Percentiles rank a stretch among this genome's conserved stretches.
Evolutionary conservation across 1,139 yeast genomes (phyloP).

Genomic region (Hyphopichia khmerensis): DNA sequence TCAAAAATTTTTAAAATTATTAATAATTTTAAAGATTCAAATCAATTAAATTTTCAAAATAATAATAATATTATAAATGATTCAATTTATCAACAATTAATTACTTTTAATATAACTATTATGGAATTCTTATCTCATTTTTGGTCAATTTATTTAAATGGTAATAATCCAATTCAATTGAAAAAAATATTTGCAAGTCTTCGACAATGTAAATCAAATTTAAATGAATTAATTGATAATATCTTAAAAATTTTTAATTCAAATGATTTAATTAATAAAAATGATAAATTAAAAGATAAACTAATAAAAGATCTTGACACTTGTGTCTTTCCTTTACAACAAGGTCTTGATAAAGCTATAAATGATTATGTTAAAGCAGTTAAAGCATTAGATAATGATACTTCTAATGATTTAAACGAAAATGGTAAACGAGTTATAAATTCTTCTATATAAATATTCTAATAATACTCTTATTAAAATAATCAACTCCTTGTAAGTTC

Average conservation of each 20-base stretch:
- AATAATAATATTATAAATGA: slow-evolving; percentile 25
- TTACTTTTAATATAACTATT: slow-evolving; percentile 38
- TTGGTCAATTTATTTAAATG: slow-evolving; percentile 40
- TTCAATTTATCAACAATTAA: slow-evolving; percentile 31
- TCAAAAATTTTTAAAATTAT: slow-evolving; percentile 32
- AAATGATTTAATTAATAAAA: slow-evolving; percentile 14
- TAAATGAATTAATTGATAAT: slow-evolving; percentile 21
- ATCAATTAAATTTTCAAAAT: slow-evolving; percentile 2
- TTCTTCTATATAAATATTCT: slow-evolving; percentile 4
- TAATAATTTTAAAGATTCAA: slow-evolving; percentile 5
- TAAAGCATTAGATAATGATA: slow-evolving; percentile 10
- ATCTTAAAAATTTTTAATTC: slow-evolving; percentile 7
- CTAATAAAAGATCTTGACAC: slow-evolving; percentile 31
- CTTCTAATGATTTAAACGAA: slow-evolving; percentile 17
- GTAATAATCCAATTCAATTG: slow-evolving; percentile 38
- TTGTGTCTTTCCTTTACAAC: slow-evolving; percentile 29
- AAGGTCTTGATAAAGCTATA: slow-evolving; percentile 31
- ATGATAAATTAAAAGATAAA: slow-evolving; percentile 35
- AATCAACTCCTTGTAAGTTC: background rate
- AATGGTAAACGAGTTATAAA: slow-evolving; percentile 24
- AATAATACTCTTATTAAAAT: slow-evolving; percentile 1
- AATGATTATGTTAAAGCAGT: slow-evolving; percentile 32
- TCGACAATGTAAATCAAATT: slow-evolving; percentile 29
- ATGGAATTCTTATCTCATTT: slow-evolving; percentile 47
- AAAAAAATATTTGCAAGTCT: slow-evolving; percentile 37